Percentiles rank a stretch among this genome's conserved stretches.
Evolutionary conservation across 2,329 filamentous ascomycete genomes (phyloP).

Genomic region (Trichoderma koningiopsis): DNA sequence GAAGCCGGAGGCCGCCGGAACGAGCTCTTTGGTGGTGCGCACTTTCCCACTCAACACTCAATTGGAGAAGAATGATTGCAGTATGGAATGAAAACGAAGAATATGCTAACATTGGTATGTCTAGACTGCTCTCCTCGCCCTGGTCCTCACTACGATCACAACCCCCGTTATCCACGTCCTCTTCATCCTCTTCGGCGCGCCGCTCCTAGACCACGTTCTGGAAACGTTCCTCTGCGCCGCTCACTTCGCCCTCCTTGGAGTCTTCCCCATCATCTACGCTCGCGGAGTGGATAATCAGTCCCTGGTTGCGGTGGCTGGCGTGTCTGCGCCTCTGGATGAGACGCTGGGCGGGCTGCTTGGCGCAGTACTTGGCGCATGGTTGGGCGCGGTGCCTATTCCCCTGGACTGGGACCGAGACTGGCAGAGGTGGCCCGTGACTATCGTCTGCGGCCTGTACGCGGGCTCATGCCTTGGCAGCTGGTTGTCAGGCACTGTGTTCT

Average conservation of each 20-base stretch:
- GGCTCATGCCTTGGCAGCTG: constrained; percentile 74
- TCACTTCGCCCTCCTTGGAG: constrained; percentile 77
- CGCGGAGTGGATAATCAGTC: constrained; percentile 73
- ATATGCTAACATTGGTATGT: background rate
- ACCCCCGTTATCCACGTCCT: constrained; percentile 64
- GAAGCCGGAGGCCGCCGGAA: constrained; percentile 49
- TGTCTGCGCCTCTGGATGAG: constrained; percentile 75
- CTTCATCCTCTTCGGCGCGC: constrained; percentile 88
- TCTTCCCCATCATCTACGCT: constrained; percentile 81
- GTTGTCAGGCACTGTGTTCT: constrained; percentile 55
- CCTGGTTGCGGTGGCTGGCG: constrained; percentile 71
- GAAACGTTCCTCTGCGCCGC: constrained; percentile 80
- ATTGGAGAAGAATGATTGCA: background rate
- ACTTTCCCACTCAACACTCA: background rate
- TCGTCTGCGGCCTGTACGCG: constrained; percentile 78
- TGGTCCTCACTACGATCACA: constrained; percentile 67
- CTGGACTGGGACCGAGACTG: constrained; percentile 99
- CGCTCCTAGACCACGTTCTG: constrained; percentile 75
- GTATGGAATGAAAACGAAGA: background rate
- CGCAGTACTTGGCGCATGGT: constrained; percentile 79
- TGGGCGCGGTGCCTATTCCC: constrained; percentile 92
- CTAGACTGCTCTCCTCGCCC: constrained; percentile 50
- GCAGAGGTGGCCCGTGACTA: constrained; percentile 97
- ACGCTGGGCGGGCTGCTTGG: constrained; percentile 83
- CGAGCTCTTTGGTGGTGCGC: constrained; percentile 52